A percentile compares a stretch with the other conserved stretches of the same genome.
These are phyloP conservation scores for Fusarium tricinctum DNA, from an alignment of 2,329 filamentous ascomycete species.

Conservation along the genomic window DNA sequence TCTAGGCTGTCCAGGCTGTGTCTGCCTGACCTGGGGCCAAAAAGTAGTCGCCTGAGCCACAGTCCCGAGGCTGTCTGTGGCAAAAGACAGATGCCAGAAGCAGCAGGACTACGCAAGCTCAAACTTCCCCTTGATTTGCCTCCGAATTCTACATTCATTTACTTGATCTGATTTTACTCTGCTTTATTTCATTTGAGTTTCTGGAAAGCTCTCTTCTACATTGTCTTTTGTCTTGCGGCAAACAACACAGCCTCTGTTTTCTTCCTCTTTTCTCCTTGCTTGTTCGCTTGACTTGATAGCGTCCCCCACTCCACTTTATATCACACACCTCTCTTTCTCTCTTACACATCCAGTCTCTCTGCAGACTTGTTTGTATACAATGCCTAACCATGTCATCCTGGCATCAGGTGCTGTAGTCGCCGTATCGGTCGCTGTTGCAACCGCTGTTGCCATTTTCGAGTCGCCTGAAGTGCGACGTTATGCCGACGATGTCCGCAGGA, in stretches of 20 bases:
- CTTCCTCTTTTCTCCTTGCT: conserved; percentile 8
- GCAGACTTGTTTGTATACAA: conserved; percentile 47
- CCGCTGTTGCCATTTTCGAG: conserved; percentile 73
- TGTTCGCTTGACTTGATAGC: conserved; percentile 22
- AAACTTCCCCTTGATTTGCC: conserved; percentile 39
- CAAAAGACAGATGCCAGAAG: conserved; percentile 29
- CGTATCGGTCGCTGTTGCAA: conserved; percentile 69
- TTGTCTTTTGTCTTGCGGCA: conserved; percentile 3
- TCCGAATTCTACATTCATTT: conserved; percentile 20
- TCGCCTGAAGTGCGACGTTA: conserved; percentile 73
- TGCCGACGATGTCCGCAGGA: conserved; percentile 71
- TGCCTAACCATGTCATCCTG: conserved; percentile 70
- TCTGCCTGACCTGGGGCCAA: conserved; percentile 36
- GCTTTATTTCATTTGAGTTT: conserved; percentile 9
- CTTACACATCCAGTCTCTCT: conserved; percentile 23
- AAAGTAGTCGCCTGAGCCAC: conserved; percentile 44
- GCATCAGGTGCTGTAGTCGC: conserved; percentile 71
- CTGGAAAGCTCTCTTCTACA: conserved; percentile 17
- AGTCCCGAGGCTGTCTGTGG: conserved; percentile 40
- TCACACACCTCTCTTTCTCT: conserved; percentile 23
- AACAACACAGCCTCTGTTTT: conserved; percentile 7
- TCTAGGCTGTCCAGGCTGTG: conserved; percentile 1
- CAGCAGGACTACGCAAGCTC: conserved; percentile 44
- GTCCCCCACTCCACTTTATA: conserved; percentile 16
- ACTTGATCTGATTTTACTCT: neutral